Base-by-base conservation (phyloP, 805 yeast genomes). In the Wickerhamiella nectarea region DNA sequence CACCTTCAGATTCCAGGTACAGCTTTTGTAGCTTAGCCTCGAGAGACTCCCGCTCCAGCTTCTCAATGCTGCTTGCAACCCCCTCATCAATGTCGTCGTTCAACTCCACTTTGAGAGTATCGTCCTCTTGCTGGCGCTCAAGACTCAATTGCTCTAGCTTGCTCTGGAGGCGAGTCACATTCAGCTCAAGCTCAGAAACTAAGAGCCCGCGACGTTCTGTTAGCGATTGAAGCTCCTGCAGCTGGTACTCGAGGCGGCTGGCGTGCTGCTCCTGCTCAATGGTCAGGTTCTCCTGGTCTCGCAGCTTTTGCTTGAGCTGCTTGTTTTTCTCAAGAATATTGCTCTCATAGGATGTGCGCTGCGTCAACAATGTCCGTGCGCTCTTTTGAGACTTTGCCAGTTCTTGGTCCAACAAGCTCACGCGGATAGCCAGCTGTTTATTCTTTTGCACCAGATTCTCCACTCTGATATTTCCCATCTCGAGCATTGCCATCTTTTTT, bases 271-370 rank as follows among this genome's bases (percentile, higher is more conserved):
- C 41, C 10, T 54, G 46, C 20, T 49, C 52, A 8, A 49, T 52
- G 6, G 53, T 48, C 29, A 53, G 53, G n/a, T 45, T 46, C 22
- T 49, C 50, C 38, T 56, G 47, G 3, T 44, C 46, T 6, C 46
- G 48, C 29, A 56, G 42, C 39, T 56, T 56, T 1, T 48, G 52
- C 17, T 58, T 46, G 34, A 60, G 53, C 28, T 56, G 62, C 26
- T 58, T 53, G 47, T 58, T 61, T 43, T 57, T 56, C 20, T 56
- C 53, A 9, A 62, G 43, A 10, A 65, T 50, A 28, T 56, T 52
- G 8, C 53, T 48, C 41, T 66, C 67, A 45, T 64, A 63, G 6
- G 62, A 61, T 6, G 61, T 53, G 17, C 67, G 50, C 34, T 63
- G 66, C 5, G 57, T 57, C 48, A 59, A 50, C 38, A 54, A 54